Evolutionary conservation across 805 yeast genomes (phyloP).

Genomic region (Komagataella populi): DNA sequence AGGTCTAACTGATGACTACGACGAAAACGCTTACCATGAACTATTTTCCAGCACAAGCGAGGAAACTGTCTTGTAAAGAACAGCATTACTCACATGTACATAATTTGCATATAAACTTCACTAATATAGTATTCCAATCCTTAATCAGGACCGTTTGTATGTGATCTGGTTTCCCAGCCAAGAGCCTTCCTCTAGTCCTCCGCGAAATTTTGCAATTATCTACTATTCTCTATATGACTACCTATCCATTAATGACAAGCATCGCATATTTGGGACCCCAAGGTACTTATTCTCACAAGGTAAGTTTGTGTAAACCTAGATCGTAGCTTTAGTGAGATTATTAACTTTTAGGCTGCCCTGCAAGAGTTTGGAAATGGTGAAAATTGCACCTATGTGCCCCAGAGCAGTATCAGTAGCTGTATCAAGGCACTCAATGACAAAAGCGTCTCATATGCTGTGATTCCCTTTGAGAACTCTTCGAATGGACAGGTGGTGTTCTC

Average conservation of each 20-base stretch:
- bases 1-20: not conserved
- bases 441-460: conserved; percentile 53
- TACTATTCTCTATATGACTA: too few species aligned
- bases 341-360: conserved; percentile 28
- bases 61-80: not conserved
- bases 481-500: conserved; percentile 89
- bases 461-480: conserved; percentile 90
- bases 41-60: not conserved
- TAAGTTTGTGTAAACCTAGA: conserved; percentile 10
- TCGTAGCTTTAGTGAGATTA: not conserved
- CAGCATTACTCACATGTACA: not conserved
- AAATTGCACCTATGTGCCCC: conserved; percentile 16
- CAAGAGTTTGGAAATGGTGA: conserved; percentile 19
- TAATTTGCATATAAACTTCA: not conserved
- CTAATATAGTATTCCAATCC: not conserved
- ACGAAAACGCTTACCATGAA: not conserved
- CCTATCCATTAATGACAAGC: conserved; percentile 12
- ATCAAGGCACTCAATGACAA: conserved; percentile 34
- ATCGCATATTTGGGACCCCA: conserved; percentile 79
- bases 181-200: not conserved
- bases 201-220: not conserved
- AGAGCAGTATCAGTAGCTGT: conserved; percentile 42
- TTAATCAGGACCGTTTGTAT: not conserved
- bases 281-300: conserved; percentile 92
- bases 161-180: not conserved